phyloP scores from a whole-genome alignment of 306 rosid species.

The Cucurbita ficifolia region DNA sequence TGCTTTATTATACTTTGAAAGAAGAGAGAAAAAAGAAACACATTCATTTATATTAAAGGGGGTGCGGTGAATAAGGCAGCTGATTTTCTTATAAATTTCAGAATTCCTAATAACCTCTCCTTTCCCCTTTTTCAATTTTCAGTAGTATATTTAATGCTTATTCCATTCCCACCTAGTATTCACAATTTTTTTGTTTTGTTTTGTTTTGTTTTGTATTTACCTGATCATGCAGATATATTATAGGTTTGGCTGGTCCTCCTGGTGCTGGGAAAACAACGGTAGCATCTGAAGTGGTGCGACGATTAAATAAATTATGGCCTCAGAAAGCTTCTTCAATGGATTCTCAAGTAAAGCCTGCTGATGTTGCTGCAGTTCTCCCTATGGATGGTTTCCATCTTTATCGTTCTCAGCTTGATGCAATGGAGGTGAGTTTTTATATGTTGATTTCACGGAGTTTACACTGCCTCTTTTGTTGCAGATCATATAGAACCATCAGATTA shows the following conservation, averaged over 20 bases:
- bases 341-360: conserved; percentile 40
- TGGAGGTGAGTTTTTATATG: conserved; percentile 51
- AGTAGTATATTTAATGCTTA: background rate
- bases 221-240: conserved; percentile 34
- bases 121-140: background rate
- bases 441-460: conserved; percentile 6
- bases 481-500: background rate
- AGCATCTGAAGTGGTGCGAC: conserved; percentile 54
- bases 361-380: conserved; percentile 60
- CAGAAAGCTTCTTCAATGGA: conserved; percentile 44
- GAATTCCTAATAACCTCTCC: background rate
- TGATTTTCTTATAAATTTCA: background rate
- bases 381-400: conserved; percentile 96
- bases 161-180: conserved; percentile 4
- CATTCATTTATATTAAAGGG: background rate
- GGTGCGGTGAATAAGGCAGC: background rate
- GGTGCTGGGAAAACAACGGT: conserved; percentile 87
- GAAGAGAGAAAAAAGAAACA: background rate
- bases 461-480: background rate
- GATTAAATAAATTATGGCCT: conserved; percentile 59
- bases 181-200: background rate
- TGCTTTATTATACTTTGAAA: background rate
- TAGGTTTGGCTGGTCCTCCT: conserved; percentile 94
- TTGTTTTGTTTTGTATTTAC: conserved; percentile 8
- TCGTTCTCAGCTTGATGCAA: conserved; percentile 72